These are phyloP conservation scores for Condylostoma magnum DNA, from an alignment of 169 alveolate genomes.

Conservation along the genomic window DNA sequence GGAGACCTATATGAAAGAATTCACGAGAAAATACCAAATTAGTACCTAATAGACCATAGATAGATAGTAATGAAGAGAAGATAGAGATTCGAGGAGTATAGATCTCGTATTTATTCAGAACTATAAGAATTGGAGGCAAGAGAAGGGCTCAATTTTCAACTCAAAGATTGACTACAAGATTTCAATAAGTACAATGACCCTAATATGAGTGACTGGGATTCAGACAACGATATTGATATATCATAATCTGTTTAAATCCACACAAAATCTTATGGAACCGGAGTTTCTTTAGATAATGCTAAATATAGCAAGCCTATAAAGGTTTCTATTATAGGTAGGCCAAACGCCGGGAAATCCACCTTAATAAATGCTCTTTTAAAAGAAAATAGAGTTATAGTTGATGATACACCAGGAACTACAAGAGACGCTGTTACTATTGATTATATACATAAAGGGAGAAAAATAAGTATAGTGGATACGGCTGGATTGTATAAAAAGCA, in stretches of 20 bases:
- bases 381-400: slow-evolving; percentile 61
- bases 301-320: slow-evolving; percentile 45
- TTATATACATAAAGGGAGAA: slow-evolving; percentile 55
- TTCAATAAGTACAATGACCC: slow-evolving; percentile 56
- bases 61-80: slow-evolving; percentile 44
- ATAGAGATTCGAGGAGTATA: slow-evolving; percentile 39
- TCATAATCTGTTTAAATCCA: slow-evolving; percentile 34
- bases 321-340: slow-evolving; percentile 59
- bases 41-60: slow-evolving; percentile 15
- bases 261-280: slow-evolving; percentile 5
- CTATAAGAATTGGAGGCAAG: slow-evolving; percentile 24
- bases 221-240: slow-evolving; percentile 60
- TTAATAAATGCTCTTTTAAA: slow-evolving; percentile 51
- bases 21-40: slow-evolving; percentile 43
- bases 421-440: slow-evolving; percentile 53
- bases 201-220: slow-evolving; percentile 68
- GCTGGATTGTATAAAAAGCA: slow-evolving; percentile 67
- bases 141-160: slow-evolving; percentile 35
- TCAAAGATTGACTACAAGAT: slow-evolving; percentile 57
- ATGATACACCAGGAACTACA: slow-evolving; percentile 63
- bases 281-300: slow-evolving; percentile 30
- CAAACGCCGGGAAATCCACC: slow-evolving; percentile 72
- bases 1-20: slow-evolving; percentile 47
- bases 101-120: slow-evolving; percentile 37
- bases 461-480: slow-evolving; percentile 66